phyloP scores from a whole-genome alignment of 176 grass and related monocot genomes.

The Hsuehochloa calcarea region DNA sequence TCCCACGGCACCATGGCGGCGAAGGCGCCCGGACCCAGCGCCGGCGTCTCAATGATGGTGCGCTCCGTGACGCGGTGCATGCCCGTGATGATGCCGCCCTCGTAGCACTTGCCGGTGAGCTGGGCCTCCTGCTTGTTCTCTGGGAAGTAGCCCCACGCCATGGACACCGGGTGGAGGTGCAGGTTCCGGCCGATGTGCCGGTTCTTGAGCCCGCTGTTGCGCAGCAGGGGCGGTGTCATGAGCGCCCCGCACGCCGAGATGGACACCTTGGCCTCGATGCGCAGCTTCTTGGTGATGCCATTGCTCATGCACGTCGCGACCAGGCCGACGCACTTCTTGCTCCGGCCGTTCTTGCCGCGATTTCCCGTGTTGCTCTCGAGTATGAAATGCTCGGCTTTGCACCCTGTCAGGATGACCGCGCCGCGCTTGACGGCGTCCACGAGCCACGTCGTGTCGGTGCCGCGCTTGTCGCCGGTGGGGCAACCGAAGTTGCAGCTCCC shows the following conservation, averaged over 20 bases:
- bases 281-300: conserved; percentile 51
- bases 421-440: conserved; percentile 64
- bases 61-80: conserved; percentile 63
- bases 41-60: conserved; percentile 75
- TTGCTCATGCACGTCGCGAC: conserved; percentile 37
- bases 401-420: conserved; percentile 67
- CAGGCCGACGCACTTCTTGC: conserved; percentile 64
- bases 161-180: conserved; percentile 72
- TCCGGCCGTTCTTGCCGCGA: background rate
- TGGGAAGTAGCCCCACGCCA: conserved; percentile 97
- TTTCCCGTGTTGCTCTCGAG: conserved; percentile 7
- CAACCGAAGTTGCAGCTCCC: conserved; percentile 74
- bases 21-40: conserved; percentile 53
- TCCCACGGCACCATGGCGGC: conserved; percentile 59
- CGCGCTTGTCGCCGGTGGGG: conserved; percentile 65
- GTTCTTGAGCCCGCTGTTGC: conserved; percentile 60
- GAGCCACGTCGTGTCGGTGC: conserved; percentile 89
- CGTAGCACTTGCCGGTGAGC: conserved; percentile 54
- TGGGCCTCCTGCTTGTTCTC: conserved; percentile 22
- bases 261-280: conserved; percentile 60
- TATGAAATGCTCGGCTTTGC: conserved; percentile 72
- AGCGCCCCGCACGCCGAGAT: conserved; percentile 74
- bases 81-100: conserved; percentile 90
- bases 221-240: conserved; percentile 61
- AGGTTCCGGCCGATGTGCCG: conserved; percentile 82